A percentile compares a stretch with the other conserved stretches of the same genome.
Evolutionary conservation across 139 green algal genomes (phyloP).

Genomic region (Zygnema cylindricum): DNA sequence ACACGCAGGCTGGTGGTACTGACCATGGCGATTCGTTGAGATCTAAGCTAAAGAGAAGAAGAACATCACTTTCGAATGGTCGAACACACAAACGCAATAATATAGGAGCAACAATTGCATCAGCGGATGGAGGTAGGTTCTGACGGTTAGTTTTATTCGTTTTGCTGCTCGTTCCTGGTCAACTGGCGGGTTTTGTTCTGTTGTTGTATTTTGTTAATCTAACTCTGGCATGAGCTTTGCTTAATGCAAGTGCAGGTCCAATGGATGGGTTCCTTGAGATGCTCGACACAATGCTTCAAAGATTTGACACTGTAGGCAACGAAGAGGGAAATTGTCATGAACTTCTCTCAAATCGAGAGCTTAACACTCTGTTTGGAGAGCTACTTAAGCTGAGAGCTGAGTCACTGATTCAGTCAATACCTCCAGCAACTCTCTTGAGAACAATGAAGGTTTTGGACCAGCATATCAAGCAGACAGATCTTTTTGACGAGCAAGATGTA

Average conservation of each 20-base stretch:
- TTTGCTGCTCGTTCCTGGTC: too few species aligned
- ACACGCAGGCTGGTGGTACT: not conserved
- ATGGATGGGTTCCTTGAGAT: not conserved
- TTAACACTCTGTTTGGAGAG: not conserved
- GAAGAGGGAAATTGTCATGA: not conserved
- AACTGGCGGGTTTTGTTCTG: not conserved
- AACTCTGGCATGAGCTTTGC: not conserved
- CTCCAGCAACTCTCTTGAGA: not conserved
- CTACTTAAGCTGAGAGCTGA: not conserved
- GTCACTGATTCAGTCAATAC: not conserved
- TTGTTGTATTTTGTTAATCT: not conserved
- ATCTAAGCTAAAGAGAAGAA: not conserved
- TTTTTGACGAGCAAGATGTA: too few species aligned
- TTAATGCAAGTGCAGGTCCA: not conserved
- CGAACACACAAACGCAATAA: not conserved
- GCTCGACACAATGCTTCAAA: not conserved
- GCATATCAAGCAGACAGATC: not conserved
- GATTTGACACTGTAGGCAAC: not conserved
- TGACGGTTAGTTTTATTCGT: too few species aligned
- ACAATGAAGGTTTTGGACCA: not conserved
- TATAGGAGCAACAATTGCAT: not conserved
- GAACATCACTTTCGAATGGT: not conserved
- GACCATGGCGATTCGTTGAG: not conserved
- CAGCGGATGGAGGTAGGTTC: not conserved
- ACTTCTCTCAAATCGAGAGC: not conserved